A percentile compares a stretch with the other conserved stretches of the same genome.
phyloP scores from a whole-genome alignment of 2,329 filamentous ascomycete genomes.

The Trichoderma sp. region DNA sequence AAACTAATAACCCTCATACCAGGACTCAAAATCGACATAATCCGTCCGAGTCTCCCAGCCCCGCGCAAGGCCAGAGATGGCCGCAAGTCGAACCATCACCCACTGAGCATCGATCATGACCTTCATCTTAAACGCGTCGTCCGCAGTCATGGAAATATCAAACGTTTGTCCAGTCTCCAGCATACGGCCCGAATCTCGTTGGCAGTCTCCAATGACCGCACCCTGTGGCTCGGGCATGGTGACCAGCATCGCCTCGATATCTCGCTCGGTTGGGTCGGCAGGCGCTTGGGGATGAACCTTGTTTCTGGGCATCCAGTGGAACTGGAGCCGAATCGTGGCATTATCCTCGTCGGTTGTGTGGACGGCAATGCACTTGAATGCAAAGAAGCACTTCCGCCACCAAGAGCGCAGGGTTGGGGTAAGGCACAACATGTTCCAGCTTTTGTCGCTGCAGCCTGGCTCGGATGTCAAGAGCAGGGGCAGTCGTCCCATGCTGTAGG shows the following conservation, averaged over 20 bases:
- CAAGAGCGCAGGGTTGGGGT: not conserved
- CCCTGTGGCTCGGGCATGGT: not conserved
- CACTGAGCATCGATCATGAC: not conserved
- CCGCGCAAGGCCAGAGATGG: not conserved
- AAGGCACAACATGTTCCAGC: not conserved
- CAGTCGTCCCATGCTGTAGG: not conserved
- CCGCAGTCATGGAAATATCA: not conserved
- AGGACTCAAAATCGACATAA: not conserved
- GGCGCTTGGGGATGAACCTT: too few species aligned
- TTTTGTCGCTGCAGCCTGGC: not conserved
- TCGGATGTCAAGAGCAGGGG: not conserved
- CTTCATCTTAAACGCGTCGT: not conserved
- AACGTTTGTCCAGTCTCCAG: not conserved
- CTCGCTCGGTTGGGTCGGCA: not conserved
- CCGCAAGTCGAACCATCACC: not conserved
- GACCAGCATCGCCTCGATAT: not conserved
- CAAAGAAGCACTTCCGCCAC: not conserved
- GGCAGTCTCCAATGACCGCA: not conserved
- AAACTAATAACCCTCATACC: not conserved
- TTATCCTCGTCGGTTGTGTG: not conserved
- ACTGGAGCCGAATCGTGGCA: not conserved
- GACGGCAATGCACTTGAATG: not conserved
- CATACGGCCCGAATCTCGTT: not conserved
- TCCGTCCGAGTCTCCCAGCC: not conserved
- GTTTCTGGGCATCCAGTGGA: slow-evolving; percentile 6